Base-by-base conservation (phyloP, 768 basidiomycete genomes). In the Phaffia australis region DNA sequence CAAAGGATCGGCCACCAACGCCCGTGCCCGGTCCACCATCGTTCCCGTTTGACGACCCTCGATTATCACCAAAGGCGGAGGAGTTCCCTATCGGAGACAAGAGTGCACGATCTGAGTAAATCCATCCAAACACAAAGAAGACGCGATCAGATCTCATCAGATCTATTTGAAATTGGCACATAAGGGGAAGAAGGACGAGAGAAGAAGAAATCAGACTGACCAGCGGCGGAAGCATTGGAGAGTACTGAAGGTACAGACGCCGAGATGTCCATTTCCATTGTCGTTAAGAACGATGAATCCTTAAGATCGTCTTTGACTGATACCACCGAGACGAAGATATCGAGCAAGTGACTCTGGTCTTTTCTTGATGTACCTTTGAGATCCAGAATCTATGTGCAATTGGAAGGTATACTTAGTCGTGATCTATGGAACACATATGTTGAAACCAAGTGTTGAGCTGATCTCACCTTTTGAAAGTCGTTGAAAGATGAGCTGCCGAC, bases 401-500 rank as follows among this genome's bases (percentile, higher is more conserved):
- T 6, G 32, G 5, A 56, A 32, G 47, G 25, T 15, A 46, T 25
- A 52, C 19, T 42, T 51, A 30, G 50, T 60, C 7, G 47, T 23
- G 15, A 48, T 25, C 66, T 27, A 18, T 42, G 14, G n/a, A 18
- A n/a, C 7, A 1, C 27, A 25, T 21, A 16, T 11, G 23, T 4
- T 18, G 50, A 51, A 16, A 18, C n/a, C 60, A 48, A 27, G 5
- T 27, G 7, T 29, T 35, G 56, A 21, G 19, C 1, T 1, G 46
- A 23, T 63, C 77, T 49, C 46, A 87, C 91, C 84, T 99, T 99
- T 79, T 98, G 95, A 80, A 99, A 99, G 77, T 98, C 98, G 35
- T 87, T 87, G 76, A 93, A 93, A 1, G 92, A 93, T 6, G 87
- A 86, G 76, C 97, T 94, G 27, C 89, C 89, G 69, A 99, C 88